Base-by-base conservation (phyloP, 257 asterid species). In the Nemophila menziesii region DNA sequence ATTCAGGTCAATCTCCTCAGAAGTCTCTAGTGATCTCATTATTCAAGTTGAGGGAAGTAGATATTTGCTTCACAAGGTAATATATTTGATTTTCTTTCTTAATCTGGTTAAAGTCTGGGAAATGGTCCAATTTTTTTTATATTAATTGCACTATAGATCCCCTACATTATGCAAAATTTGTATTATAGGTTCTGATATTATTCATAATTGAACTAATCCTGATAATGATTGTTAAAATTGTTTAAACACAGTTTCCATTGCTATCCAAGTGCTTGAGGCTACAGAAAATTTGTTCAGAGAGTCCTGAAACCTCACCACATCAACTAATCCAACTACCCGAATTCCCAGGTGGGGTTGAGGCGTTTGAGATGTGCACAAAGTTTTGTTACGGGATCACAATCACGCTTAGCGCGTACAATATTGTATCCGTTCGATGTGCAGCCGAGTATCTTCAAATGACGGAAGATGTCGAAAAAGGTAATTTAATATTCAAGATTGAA, bases 301-400 rank as follows among this genome's bases (percentile, higher is more conserved):
- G 40, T 56, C 65, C 66, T 0, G 93, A 77, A 5, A 49, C 83
- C 19, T 53, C 84, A 4, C 73, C 63, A 20, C 65, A 57, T 20
- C 87, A 82, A 53, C 64, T 71, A 39, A 59, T 79, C 36, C 82
- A 77, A 47, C 62, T 86, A 33, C 78, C 82, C 4, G 97, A 82
- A 37, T 77, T 86, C 39, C 97, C 97, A 0, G 92, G 93, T 1
- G 94, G 93, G 1, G 54, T 65, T 4, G 94, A 86, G 51, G 92
- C 93, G 5, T 86, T 86, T 39, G 97, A 86, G 33, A 19, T 71
- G 5, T 86, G 94, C 41, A 94, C 97, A 0, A 86, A 86, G 54
- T 86, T 86, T 80, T 86, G 97, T 62, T 86, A 86, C 41, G 93
- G 95, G 39, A 82, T 82, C 39, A 82, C 92, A 11, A 54, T 82